A percentile compares a stretch with the other conserved stretches of the same genome.
Evolutionary conservation across 129 eudicot species (phyloP).

Genomic region (Saussurea involucrata): DNA sequence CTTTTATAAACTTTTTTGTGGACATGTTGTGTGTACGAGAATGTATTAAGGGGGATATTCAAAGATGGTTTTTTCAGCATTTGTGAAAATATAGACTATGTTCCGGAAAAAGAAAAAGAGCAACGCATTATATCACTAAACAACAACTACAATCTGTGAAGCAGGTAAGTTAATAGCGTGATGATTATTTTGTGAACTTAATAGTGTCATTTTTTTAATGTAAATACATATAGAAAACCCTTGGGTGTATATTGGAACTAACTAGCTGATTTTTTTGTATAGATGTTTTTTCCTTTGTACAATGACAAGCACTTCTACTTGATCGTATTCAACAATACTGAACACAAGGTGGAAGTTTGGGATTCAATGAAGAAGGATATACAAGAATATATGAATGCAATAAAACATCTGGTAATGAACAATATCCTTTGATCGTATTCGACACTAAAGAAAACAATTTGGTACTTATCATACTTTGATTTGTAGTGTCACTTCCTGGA

Average conservation of each 20-base stretch:
- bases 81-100: too few species aligned
- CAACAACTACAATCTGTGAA: too few species aligned
- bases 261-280: background rate
- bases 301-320: background rate
- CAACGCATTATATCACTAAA: too few species aligned
- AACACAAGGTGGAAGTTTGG: background rate
- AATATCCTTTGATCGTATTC: background rate
- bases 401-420: background rate
- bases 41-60: too few species aligned
- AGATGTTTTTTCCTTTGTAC: background rate
- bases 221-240: background rate
- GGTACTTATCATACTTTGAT: background rate
- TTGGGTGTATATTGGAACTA: constrained; percentile 2
- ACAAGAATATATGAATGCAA: background rate
- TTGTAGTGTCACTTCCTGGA: constrained; percentile 7
- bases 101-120: too few species aligned
- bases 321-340: background rate
- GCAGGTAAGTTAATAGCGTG: too few species aligned
- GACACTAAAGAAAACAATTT: too few species aligned
- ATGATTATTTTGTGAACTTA: background rate
- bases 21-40: too few species aligned
- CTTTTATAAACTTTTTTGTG: background rate
- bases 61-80: too few species aligned
- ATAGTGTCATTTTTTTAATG: background rate
- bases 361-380: background rate